phyloP scores from a whole-genome alignment of 2,329 filamentous ascomycete species.

The Acrocalymma vagum region DNA sequence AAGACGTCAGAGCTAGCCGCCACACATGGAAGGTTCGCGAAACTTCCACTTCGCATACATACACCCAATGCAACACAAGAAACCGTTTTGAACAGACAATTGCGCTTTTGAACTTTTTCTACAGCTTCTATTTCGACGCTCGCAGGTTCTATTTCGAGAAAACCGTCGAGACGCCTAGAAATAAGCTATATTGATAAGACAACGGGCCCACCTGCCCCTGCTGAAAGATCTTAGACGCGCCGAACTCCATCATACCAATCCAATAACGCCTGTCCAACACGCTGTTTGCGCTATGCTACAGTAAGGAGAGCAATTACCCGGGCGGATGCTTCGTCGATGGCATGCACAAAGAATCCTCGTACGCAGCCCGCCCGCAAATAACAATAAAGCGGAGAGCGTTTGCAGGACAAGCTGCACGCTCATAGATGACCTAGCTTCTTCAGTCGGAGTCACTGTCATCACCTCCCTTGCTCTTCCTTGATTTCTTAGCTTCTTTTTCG shows the following conservation, averaged over 20 bases:
- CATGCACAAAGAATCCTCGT: slow-evolving; percentile 25
- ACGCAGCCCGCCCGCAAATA: slow-evolving; percentile 21
- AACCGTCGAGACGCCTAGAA: slow-evolving; percentile 29
- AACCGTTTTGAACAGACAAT: slow-evolving; percentile 8
- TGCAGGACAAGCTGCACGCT: slow-evolving; percentile 22
- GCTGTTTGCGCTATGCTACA: slow-evolving; percentile 48
- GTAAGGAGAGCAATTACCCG: slow-evolving; percentile 38
- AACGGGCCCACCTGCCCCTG: slow-evolving; percentile 32
- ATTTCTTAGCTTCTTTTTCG: slow-evolving; percentile 37
- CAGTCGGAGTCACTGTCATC: slow-evolving; percentile 44
- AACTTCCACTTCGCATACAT: slow-evolving; percentile 34
- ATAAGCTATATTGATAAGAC: slow-evolving; percentile 26
- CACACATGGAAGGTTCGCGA: slow-evolving; percentile 46
- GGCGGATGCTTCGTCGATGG: slow-evolving; percentile 29
- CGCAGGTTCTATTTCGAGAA: slow-evolving; percentile 28
- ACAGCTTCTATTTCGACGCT: slow-evolving; percentile 18
- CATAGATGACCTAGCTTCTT: slow-evolving; percentile 21
- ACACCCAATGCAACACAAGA: slow-evolving; percentile 11
- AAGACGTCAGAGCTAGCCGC: slow-evolving; percentile 36
- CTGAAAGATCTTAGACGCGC: slow-evolving; percentile 37
- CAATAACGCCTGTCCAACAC: slow-evolving; percentile 41
- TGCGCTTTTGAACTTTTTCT: slow-evolving; percentile 18
- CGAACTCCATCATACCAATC: slow-evolving; percentile 43
- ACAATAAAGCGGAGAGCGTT: slow-evolving; percentile 20
- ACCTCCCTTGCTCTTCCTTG: slow-evolving; percentile 39